Evolutionary conservation across 202 grass and related monocot species (phyloP).

Genomic region (Dendrocalamus latiflorus): DNA sequence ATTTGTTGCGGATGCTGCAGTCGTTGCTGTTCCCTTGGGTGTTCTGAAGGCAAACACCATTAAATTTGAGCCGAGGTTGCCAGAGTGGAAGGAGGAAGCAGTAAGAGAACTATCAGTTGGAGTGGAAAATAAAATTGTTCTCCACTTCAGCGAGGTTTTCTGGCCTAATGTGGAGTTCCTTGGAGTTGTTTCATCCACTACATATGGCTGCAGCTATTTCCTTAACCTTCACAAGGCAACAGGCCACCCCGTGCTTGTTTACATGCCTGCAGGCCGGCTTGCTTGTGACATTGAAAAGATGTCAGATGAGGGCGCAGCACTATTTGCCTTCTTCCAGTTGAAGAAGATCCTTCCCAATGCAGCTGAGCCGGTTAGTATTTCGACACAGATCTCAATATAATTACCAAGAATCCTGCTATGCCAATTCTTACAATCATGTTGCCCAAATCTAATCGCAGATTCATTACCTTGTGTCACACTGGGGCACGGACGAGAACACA

Average conservation of each 20-base stretch:
- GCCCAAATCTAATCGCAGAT: conserved; percentile 51
- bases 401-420: not conserved
- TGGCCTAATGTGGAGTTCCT: too few relatives aligned
- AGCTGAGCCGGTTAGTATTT: conserved; percentile 62
- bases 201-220: conserved; percentile 99
- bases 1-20: too few relatives aligned
- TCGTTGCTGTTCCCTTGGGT: too few relatives aligned
- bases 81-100: conserved; percentile 92
- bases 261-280: conserved; percentile 97
- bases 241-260: conserved; percentile 85
- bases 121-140: too few relatives aligned
- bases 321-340: conserved; percentile 86
- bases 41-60: too few relatives aligned
- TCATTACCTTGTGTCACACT: conserved; percentile 81
- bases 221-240: conserved; percentile 99
- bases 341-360: conserved; percentile 86
- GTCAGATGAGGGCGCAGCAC: conserved; percentile 76
- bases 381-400: not conserved
- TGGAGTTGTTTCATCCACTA: too few relatives aligned
- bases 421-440: not conserved
- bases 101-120: too few relatives aligned
- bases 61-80: conserved; percentile 74
- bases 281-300: conserved; percentile 94
- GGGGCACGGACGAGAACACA: conserved; percentile 80
- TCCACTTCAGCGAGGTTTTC: too few relatives aligned